Conservation (phyloP, 2,329 filamentous ascomycete species). For the Colletotrichum trifolii region DNA sequence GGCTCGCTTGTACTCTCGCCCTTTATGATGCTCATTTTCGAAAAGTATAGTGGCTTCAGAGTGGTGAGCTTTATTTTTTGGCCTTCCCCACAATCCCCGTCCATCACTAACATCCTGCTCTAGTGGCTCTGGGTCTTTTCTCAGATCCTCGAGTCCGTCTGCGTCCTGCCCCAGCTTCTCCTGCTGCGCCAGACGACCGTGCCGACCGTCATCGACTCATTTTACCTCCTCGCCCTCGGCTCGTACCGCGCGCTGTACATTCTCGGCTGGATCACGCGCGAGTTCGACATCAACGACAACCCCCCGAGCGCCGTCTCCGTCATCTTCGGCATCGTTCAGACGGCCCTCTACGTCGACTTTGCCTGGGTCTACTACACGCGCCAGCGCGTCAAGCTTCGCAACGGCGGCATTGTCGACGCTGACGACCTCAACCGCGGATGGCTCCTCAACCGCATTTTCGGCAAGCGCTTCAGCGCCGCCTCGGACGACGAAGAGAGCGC, state of each 20-base stretch:
- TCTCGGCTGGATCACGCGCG: slow-evolving; percentile 86
- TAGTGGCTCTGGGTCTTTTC: slow-evolving; percentile 90
- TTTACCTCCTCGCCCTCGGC: slow-evolving; percentile 88
- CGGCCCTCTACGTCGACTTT: slow-evolving; percentile 90
- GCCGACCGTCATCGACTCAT: slow-evolving; percentile 96
- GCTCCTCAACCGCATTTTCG: slow-evolving; percentile 83
- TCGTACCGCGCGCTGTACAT: slow-evolving; percentile 91
- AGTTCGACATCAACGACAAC: slow-evolving; percentile 66
- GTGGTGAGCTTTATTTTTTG: slow-evolving; percentile 53
- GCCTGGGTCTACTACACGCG: slow-evolving; percentile 96
- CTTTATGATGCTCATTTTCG: slow-evolving; percentile 77
- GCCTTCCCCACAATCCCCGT: neutral
- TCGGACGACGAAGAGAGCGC: slow-evolving; percentile 71
- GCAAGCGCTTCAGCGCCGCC: slow-evolving; percentile 63
- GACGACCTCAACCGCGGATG: slow-evolving; percentile 89
- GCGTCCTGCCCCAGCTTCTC: slow-evolving; percentile 89
- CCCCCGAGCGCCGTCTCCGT: slow-evolving; percentile 78
- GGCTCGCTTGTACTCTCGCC: slow-evolving; percentile 77
- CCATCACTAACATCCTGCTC: slow-evolving; percentile 33
- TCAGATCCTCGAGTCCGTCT: slow-evolving; percentile 90
- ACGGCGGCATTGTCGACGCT: slow-evolving; percentile 87
- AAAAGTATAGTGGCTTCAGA: slow-evolving; percentile 59
- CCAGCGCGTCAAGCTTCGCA: slow-evolving; percentile 92
- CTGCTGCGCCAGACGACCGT: slow-evolving; percentile 94
- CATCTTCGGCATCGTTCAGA: slow-evolving; percentile 90